These are phyloP conservation scores for Trichoderma lentiforme DNA, from an alignment of 2,329 filamentous ascomycete species.

Conservation along the genomic window DNA sequence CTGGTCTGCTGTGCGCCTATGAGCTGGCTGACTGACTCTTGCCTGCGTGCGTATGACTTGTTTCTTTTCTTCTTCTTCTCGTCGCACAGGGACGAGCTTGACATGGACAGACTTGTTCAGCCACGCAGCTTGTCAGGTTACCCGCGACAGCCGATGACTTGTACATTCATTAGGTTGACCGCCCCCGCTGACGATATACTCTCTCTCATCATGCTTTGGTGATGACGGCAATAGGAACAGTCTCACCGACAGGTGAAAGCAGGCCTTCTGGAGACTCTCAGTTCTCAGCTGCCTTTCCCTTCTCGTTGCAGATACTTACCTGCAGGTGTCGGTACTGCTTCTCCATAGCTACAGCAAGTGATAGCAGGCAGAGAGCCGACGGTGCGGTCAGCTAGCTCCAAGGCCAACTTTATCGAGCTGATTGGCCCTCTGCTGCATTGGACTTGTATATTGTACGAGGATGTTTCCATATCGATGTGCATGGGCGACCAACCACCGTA, in stretches of 20 bases:
- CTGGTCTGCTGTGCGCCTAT: neutral
- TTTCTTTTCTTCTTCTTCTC: neutral
- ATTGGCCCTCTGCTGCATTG: neutral
- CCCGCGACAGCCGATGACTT: neutral
- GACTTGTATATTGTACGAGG: neutral
- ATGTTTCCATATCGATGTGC: neutral
- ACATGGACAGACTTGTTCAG: neutral
- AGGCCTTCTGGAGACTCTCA: neutral
- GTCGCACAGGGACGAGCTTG: neutral
- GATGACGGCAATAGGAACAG: neutral
- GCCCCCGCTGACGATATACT: neutral
- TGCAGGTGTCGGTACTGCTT: neutral
- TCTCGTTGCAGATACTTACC: neutral
- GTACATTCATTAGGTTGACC: neutral
- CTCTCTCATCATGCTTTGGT: neutral
- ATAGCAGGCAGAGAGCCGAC: neutral
- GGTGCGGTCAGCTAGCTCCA: neutral
- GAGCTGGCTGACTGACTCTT: constrained; percentile 10
- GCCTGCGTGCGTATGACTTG: constrained; percentile 7
- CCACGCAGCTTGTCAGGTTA: neutral
- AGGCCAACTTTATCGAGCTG: neutral
- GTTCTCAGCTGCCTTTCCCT: neutral
- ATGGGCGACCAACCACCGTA: neutral
- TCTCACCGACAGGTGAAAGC: neutral
- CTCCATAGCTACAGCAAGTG: neutral